Conservation (phyloP, 345 rosid genomes). For the Toxicodendron radicans region DNA sequence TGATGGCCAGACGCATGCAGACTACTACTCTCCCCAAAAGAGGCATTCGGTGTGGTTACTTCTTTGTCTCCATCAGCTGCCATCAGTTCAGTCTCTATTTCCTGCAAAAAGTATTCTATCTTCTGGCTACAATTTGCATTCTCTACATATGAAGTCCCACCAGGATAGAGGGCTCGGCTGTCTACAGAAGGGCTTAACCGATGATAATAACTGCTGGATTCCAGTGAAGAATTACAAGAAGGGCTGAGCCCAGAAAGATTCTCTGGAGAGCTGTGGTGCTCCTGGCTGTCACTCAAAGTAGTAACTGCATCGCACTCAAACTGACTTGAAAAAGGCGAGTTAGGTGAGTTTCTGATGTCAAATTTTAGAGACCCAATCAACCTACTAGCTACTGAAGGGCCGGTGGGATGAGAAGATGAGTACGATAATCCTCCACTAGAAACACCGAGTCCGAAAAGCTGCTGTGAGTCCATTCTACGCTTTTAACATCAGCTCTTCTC, state of each 20-base stretch:
- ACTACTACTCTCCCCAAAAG: slow-evolving; percentile 23
- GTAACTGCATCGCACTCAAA: slow-evolving; percentile 41
- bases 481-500: slow-evolving; percentile 30
- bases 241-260: slow-evolving; percentile 49
- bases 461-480: slow-evolving; percentile 50
- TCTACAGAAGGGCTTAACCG: slow-evolving; percentile 40
- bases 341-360: slow-evolving; percentile 43
- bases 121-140: slow-evolving; percentile 37
- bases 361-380: slow-evolving; percentile 37
- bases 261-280: slow-evolving; percentile 46
- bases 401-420: slow-evolving; percentile 36
- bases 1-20: slow-evolving; percentile 37
- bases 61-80: slow-evolving; percentile 44
- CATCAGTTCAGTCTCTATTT: slow-evolving; percentile 55
- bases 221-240: slow-evolving; percentile 46
- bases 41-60: slow-evolving; percentile 21
- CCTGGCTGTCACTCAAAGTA: slow-evolving; percentile 50
- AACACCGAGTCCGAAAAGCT: slow-evolving; percentile 33
- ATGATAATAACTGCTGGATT: slow-evolving; percentile 34
- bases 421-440: slow-evolving; percentile 45
- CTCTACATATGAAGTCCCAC: slow-evolving; percentile 26
- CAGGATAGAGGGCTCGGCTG: slow-evolving; percentile 25
- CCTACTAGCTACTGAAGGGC: slow-evolving; percentile 38
- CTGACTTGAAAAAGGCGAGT: slow-evolving; percentile 40
- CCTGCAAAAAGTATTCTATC: slow-evolving; percentile 39